Conservation (phyloP, 192 early-diverging fungal species). For the Coemansia sp. region DNA sequence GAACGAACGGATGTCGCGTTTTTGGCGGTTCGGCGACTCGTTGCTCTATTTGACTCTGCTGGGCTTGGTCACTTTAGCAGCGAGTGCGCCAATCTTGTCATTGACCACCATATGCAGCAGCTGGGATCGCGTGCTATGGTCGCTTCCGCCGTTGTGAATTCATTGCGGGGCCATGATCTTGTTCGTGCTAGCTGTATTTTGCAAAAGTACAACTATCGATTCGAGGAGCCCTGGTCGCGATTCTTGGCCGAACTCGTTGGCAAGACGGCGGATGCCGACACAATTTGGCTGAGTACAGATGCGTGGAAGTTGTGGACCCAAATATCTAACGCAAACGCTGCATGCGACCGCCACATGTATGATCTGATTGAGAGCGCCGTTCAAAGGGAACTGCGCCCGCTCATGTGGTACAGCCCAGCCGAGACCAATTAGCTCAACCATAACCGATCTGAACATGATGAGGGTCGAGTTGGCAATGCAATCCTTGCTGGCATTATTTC, state of each 20-base stretch:
- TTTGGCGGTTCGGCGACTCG: not conserved
- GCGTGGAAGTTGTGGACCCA: slow-evolving; percentile 18
- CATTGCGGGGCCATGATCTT: slow-evolving; percentile 21
- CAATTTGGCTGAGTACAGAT: slow-evolving; percentile 17
- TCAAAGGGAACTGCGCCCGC: not conserved
- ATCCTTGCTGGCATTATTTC: not conserved
- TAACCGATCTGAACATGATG: not conserved
- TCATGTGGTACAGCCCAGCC: slow-evolving; percentile 11
- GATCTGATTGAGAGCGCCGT: slow-evolving; percentile 9
- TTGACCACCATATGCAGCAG: slow-evolving; percentile 31
- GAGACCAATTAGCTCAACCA: not conserved
- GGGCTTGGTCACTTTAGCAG: slow-evolving; percentile 16
- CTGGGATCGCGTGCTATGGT: slow-evolving; percentile 8
- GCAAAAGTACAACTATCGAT: slow-evolving; percentile 1
- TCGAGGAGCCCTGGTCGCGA: slow-evolving; percentile 35
- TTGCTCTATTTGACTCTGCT: not conserved
- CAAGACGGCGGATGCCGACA: slow-evolving; percentile 10
- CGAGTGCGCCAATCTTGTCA: slow-evolving; percentile 36
- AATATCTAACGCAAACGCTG: not conserved
- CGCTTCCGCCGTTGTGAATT: slow-evolving; percentile 15
- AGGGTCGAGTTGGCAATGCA: not conserved
- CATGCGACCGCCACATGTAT: slow-evolving; percentile 6
- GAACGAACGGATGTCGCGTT: slow-evolving; percentile 9
- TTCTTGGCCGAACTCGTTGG: slow-evolving; percentile 29
- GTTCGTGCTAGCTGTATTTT: slow-evolving; percentile 25